Evolutionary conservation across 306 rosid species (phyloP).

Genomic region (Lablab purpureus): DNA sequence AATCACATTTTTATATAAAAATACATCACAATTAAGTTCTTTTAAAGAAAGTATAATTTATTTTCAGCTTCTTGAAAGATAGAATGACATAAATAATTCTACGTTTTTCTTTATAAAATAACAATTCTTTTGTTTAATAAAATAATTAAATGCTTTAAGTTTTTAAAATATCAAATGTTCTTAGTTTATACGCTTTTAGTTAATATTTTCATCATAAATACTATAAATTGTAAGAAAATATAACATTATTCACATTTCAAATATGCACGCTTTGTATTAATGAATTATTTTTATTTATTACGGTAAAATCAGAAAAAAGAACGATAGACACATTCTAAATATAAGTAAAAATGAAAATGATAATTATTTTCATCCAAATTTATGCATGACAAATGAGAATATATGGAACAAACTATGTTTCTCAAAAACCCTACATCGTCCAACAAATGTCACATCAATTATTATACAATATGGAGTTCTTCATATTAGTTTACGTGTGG

Average conservation of each 20-base stretch:
- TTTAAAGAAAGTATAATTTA: too few relatives aligned
- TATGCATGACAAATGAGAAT: slow-evolving; percentile 30
- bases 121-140: too few relatives aligned
- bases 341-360: slow-evolving; percentile 2
- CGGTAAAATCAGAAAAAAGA: slow-evolving; percentile 21
- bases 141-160: too few relatives aligned
- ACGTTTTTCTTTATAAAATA: too few relatives aligned
- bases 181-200: too few relatives aligned
- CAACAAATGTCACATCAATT: background rate
- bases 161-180: too few relatives aligned
- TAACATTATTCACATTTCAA: background rate
- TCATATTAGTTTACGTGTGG: background rate
- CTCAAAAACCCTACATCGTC: slow-evolving; percentile 41
- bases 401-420: slow-evolving; percentile 39
- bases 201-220: background rate
- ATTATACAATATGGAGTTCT: too few relatives aligned
- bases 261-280: background rate
- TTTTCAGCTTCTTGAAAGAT: too few relatives aligned
- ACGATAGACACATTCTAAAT: background rate
- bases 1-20: too few relatives aligned
- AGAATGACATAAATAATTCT: too few relatives aligned
- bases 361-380: background rate
- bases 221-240: background rate
- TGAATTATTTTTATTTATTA: background rate
- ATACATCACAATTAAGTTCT: too few relatives aligned